These are phyloP conservation scores for Saposhnikovia divaricata DNA, from an alignment of 129 eudicot species.

Conservation along the genomic window DNA sequence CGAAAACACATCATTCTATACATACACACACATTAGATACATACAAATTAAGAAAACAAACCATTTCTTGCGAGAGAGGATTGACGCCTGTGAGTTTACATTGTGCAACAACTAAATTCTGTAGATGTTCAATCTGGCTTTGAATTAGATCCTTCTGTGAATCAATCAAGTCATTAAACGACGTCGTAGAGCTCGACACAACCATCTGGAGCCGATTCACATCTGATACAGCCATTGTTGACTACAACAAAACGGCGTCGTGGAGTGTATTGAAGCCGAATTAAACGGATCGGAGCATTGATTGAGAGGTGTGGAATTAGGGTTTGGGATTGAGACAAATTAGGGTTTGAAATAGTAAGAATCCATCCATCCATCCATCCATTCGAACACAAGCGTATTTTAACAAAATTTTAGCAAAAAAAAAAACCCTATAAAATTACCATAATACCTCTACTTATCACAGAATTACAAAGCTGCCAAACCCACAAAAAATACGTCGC, in stretches of 20 bases:
- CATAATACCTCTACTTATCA: no score
- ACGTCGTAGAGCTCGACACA: slow-evolving; percentile 29
- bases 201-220: slow-evolving; percentile 38
- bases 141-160: slow-evolving; percentile 55
- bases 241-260: slow-evolving; percentile 1
- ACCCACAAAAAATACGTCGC: no score
- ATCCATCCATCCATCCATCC: no score
- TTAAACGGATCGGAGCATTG: slow-evolving; percentile 12
- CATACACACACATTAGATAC: no score
- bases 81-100: slow-evolving; percentile 94
- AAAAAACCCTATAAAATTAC: no score
- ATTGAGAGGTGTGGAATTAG: slow-evolving; percentile 5
- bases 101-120: slow-evolving; percentile 51
- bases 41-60: slow-evolving; percentile 6
- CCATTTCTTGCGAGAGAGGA: slow-evolving; percentile 97
- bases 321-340: slow-evolving; percentile 15
- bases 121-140: slow-evolving; percentile 63
- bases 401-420: no score
- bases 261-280: slow-evolving; percentile 14
- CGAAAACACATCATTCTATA: background rate
- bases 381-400: no score
- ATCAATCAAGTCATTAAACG: slow-evolving; percentile 46
- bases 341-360: background rate
- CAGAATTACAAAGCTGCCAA: no score
- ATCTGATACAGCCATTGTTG: slow-evolving; percentile 40